Conservation (phyloP, 164 flowering plant species). For the Aristolochia fimbriata region DNA sequence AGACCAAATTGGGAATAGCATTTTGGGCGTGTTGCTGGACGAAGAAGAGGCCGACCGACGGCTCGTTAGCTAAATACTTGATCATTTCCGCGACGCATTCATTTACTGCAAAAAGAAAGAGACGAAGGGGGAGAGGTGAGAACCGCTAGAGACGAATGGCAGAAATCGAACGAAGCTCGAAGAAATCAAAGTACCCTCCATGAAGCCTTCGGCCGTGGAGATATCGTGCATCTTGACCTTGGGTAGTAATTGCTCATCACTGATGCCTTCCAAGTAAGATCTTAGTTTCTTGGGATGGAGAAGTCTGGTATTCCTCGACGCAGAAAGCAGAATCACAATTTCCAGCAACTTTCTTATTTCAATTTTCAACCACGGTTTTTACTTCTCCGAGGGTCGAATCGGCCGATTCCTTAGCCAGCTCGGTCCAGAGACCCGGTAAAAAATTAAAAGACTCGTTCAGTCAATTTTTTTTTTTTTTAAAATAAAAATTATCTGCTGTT, state of each 20-base stretch:
- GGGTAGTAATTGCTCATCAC: slow-evolving; percentile 11
- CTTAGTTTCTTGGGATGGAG: not conserved
- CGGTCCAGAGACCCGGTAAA: too few species aligned
- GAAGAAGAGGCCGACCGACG: slow-evolving; percentile 87
- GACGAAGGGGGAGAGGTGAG: not conserved
- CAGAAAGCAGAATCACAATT: too few species aligned
- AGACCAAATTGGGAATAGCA: slow-evolving; percentile 57
- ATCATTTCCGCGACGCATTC: slow-evolving; percentile 74
- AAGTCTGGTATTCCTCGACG: not conserved
- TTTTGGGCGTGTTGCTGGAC: slow-evolving; percentile 77
- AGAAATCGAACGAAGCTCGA: not conserved
- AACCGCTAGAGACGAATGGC: not conserved
- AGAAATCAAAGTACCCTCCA: slow-evolving; percentile 15
- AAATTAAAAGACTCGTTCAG: too few species aligned
- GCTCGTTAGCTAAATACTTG: slow-evolving; percentile 80
- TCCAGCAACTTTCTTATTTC: too few species aligned
- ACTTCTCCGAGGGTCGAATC: too few species aligned
- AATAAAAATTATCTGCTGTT: too few species aligned
- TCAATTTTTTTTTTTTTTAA: too few species aligned
- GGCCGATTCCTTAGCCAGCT: too few species aligned
- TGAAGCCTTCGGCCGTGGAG: slow-evolving; percentile 28
- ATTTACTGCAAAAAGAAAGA: slow-evolving; percentile 15
- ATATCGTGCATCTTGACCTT: slow-evolving; percentile 20
- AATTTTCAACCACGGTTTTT: too few species aligned
- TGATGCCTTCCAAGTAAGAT: not conserved